A percentile compares a stretch with the other conserved stretches of the same genome.
phyloP scores from a whole-genome alignment of 306 rosid genomes.

The Trifolium fragiferum region DNA sequence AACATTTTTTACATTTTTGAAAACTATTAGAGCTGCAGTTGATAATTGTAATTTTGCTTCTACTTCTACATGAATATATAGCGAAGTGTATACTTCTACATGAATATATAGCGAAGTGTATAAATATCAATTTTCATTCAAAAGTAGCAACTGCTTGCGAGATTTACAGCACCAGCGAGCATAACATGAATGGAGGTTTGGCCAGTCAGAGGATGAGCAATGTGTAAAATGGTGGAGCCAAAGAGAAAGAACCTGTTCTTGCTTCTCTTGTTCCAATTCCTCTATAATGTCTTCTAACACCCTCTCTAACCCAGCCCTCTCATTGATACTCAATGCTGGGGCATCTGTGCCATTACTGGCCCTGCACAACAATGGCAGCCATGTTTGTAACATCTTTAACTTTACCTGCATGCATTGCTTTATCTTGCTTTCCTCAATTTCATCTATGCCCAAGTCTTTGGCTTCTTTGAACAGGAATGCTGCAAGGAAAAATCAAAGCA shows the following conservation, averaged over 20 bases:
- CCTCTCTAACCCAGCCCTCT: constrained; percentile 61
- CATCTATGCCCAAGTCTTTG: constrained; percentile 51
- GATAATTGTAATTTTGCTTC: constrained; percentile 2
- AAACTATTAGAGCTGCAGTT: not conserved
- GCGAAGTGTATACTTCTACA: constrained; percentile 6
- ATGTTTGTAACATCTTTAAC: constrained; percentile 65
- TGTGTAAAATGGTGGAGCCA: constrained; percentile 87
- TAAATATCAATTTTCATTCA: constrained; percentile 23
- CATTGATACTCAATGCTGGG: constrained; percentile 58
- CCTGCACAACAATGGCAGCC: constrained; percentile 81
- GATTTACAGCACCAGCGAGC: constrained; percentile 70
- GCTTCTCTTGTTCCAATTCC: constrained; percentile 54
- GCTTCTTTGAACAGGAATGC: constrained; percentile 73
- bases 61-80: not conserved
- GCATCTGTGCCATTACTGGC: constrained; percentile 69
- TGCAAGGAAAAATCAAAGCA: constrained; percentile 36
- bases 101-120: not conserved
- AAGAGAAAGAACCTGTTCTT: constrained; percentile 66
- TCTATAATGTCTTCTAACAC: constrained; percentile 62
- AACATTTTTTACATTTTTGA: not conserved
- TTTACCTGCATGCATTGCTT: constrained; percentile 47
- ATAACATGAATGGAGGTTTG: constrained; percentile 71
- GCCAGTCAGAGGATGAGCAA: constrained; percentile 77
- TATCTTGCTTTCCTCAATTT: constrained; percentile 43
- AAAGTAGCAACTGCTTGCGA: constrained; percentile 58